A percentile compares a stretch with the other conserved stretches of the same genome.
Evolutionary conservation across 352 stramenopile genomes (phyloP).

Genomic region (Phytopythium boreale): DNA sequence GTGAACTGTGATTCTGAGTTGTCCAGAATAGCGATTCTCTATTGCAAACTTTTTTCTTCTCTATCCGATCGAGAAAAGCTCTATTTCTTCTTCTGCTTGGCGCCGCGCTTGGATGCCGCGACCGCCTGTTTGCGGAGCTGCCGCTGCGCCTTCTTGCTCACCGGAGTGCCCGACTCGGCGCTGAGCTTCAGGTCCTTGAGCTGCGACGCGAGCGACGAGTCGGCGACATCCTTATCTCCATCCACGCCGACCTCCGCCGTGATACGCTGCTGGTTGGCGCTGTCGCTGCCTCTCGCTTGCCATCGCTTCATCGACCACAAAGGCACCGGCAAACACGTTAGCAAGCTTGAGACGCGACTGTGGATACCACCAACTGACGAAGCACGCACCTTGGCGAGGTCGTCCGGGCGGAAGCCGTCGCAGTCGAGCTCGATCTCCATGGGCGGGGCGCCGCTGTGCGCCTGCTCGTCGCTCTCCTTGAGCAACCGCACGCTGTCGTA

Average conservation of each 20-base stretch:
- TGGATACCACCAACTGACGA: slow-evolving; percentile 8
- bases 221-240: background rate
- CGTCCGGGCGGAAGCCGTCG: slow-evolving; percentile 51
- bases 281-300: slow-evolving; percentile 14
- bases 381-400: slow-evolving; percentile 52
- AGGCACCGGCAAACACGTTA: background rate
- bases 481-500: slow-evolving; percentile 77
- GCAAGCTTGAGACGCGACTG: background rate
- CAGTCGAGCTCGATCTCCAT: slow-evolving; percentile 49
- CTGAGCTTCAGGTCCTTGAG: slow-evolving; percentile 10
- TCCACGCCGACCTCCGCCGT: background rate
- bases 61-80: background rate
- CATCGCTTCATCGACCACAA: slow-evolving; percentile 20
- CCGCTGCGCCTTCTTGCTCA: slow-evolving; percentile 51
- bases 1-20: too few relatives aligned
- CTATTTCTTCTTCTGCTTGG: slow-evolving; percentile 2
- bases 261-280: slow-evolving; percentile 2
- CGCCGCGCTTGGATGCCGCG: slow-evolving; percentile 7
- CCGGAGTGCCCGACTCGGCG: slow-evolving; percentile 4
- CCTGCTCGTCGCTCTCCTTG: slow-evolving; percentile 29
- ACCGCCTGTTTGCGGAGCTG: slow-evolving; percentile 22
- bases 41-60: background rate
- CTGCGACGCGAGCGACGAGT: slow-evolving; percentile 13
- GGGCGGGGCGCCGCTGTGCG: slow-evolving; percentile 17
- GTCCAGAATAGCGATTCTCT: background rate